Evolutionary conservation across 192 early-diverging fungal genomes (phyloP).

Genomic region (Thamnidium elegans): DNA sequence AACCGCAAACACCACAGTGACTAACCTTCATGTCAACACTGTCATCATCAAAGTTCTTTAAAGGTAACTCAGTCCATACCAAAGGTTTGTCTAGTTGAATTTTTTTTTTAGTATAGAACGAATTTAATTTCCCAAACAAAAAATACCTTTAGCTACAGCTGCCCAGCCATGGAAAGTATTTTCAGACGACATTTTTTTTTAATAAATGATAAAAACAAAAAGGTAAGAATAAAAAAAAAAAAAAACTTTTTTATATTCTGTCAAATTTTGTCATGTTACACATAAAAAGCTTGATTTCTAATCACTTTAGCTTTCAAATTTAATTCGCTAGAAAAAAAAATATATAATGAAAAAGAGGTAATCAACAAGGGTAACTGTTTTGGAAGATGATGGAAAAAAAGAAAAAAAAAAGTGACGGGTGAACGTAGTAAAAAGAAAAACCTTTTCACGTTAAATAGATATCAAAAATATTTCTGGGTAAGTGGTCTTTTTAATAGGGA

Average conservation of each 20-base stretch:
- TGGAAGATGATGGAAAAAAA: too few relatives aligned
- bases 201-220: background rate
- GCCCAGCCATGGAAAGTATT: constrained; percentile 32
- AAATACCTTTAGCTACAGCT: constrained; percentile 22
- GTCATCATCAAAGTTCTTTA: constrained; percentile 38
- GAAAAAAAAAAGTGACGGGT: too few relatives aligned
- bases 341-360: too few relatives aligned
- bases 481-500: too few relatives aligned
- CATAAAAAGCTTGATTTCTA: too few relatives aligned
- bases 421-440: too few relatives aligned
- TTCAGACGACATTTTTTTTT: constrained; percentile 16
- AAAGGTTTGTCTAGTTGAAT: constrained; percentile 17
- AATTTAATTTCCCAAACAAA: background rate
- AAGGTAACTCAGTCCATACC: constrained; percentile 25
- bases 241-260: background rate
- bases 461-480: too few relatives aligned
- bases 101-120: background rate
- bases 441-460: too few relatives aligned
- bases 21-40: constrained; percentile 47
- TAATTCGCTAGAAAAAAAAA: too few relatives aligned
- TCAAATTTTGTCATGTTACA: too few relatives aligned
- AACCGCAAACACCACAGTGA: constrained; percentile 76
- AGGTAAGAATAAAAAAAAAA: background rate
- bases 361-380: too few relatives aligned
- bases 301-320: too few relatives aligned